Conservation (phyloP, 176 grass and related monocot genomes). For the Carex parvula region DNA sequence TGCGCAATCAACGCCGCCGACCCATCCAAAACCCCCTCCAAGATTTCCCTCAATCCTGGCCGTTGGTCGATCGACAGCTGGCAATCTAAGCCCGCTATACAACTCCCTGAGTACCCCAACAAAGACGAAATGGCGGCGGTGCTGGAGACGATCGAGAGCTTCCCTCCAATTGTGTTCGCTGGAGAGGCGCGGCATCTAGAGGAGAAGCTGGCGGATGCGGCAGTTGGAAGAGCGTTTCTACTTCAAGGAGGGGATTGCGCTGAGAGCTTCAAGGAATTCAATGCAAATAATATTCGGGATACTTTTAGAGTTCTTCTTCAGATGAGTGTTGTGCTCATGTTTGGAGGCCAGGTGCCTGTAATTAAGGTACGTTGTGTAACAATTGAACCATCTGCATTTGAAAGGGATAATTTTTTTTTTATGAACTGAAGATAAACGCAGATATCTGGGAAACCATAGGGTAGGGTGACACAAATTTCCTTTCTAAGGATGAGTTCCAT, state of each 20-base stretch:
- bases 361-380: conserved; percentile 48
- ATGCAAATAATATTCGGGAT: conserved; percentile 76
- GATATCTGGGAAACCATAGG: background rate
- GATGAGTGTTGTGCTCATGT: conserved; percentile 87
- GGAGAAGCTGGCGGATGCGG: conserved; percentile 74
- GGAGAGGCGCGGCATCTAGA: conserved; percentile 77
- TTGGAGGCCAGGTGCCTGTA: conserved; percentile 69
- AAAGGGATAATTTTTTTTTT: background rate
- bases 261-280: conserved; percentile 88
- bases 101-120: conserved; percentile 75
- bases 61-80: conserved; percentile 69
- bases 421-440: background rate
- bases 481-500: background rate
- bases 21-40: conserved; percentile 26
- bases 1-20: conserved; percentile 56
- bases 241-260: conserved; percentile 83
- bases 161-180: conserved; percentile 87
- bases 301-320: conserved; percentile 75
- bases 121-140: conserved; percentile 49
- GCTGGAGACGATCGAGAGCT: conserved; percentile 65
- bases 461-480: background rate
- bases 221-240: conserved; percentile 65
- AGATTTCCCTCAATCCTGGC: conserved; percentile 18
- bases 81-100: conserved; percentile 46
- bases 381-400: background rate